These are phyloP conservation scores for Cynara cardunculus DNA, from an alignment of 129 eudicot species.

Conservation along the genomic window DNA sequence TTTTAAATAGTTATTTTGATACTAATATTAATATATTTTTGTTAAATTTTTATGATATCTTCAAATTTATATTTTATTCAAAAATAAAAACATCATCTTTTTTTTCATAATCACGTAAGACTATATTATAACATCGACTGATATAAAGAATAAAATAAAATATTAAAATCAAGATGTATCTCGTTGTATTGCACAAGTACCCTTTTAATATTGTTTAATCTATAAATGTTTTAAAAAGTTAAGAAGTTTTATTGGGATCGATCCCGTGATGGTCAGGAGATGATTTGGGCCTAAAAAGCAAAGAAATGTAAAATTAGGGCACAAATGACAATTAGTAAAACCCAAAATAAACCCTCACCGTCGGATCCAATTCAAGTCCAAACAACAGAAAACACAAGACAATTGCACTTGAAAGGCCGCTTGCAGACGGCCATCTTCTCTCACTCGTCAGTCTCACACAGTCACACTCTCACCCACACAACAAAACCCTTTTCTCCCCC, in stretches of 20 bases:
- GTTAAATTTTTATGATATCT: too few relatives aligned
- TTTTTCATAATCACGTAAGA: too few relatives aligned
- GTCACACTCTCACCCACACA: neutral
- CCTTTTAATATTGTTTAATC: too few relatives aligned
- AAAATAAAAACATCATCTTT: too few relatives aligned
- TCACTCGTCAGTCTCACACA: too few relatives aligned
- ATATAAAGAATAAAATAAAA: too few relatives aligned
- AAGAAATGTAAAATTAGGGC: constrained; percentile 24
- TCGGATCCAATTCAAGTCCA: constrained; percentile 5
- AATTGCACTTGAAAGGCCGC: constrained; percentile 26
- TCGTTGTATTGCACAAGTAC: too few relatives aligned
- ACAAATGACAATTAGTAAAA: constrained; percentile 12
- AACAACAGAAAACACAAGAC: constrained; percentile 37
- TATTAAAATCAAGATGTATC: too few relatives aligned
- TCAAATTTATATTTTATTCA: too few relatives aligned
- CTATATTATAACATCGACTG: too few relatives aligned
- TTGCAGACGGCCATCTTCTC: constrained; percentile 37
- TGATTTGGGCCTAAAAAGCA: constrained; percentile 17
- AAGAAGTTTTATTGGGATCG: neutral
- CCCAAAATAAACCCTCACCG: constrained; percentile 8
- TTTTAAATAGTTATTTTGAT: too few relatives aligned
- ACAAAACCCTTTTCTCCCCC: neutral
- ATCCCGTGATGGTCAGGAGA: constrained; percentile 16
- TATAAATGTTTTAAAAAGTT: neutral
- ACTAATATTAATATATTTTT: too few relatives aligned